Base-by-base conservation (phyloP, 305 asterid species). In the Fraxinus dipetala region DNA sequence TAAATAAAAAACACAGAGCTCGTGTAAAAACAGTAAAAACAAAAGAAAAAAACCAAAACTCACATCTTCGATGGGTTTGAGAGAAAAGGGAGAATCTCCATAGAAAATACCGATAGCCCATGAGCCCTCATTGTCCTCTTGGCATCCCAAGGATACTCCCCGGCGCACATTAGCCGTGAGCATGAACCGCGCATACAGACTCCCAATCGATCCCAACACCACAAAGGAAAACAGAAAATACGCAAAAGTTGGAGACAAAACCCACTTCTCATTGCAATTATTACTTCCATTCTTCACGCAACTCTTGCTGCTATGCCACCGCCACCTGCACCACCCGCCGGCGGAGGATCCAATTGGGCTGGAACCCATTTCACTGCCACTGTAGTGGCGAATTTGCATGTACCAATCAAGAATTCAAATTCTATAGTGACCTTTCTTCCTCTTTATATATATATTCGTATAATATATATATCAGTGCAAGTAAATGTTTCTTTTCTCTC, bases 21-120 rank as follows among this genome's bases (percentile, higher is more conserved):
- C 10, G 28, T 28, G 73, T 18, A 22, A 63, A 63, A 63, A 20
- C 9, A 6, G 20, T 10, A 3, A 38, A 10, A 48, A 6, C 0
- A 0, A 6, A 32, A 14, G 43, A 45, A 1, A 65, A 6, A 54
- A 74, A 54, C 11, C 34, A 40, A 45, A 79, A 51, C 92, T 78
- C 85, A 94, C 97, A 82, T 84, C 90, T 89, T 94, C 99, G 83
- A 95, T 90, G 75, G 99, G 98, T 75, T 90, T 91, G 81, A 96
- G 98, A n/a, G 93, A 84, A 76, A 96, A 94, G 18, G 99, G 99
- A 16, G 98, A 94, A 79, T 92, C 94, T n/a, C 99, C 99, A 79
- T 90, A 91, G 88, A 86, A 91, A 85, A 94, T 89, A 69, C 99
- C 99, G 54, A 96, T 69, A 26, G 97, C 87, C 99, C 99, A 95